Evolutionary conservation across 768 basidiomycete species (phyloP).

Genomic region (Mycena crocata): DNA sequence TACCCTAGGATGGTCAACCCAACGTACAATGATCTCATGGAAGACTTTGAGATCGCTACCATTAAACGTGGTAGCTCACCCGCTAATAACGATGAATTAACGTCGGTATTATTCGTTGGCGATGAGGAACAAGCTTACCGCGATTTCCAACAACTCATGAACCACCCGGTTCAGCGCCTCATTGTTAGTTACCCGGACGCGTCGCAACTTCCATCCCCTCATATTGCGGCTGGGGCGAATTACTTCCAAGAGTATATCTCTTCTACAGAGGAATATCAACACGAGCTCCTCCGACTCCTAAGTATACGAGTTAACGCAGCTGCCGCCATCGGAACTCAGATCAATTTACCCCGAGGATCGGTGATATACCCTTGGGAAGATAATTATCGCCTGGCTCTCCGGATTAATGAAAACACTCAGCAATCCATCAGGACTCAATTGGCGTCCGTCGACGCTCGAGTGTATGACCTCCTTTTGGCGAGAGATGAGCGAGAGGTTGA

Average conservation of each 20-base stretch:
- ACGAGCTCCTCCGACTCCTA: neutral
- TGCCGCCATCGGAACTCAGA: neutral
- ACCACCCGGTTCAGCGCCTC: neutral
- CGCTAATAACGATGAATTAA: neutral
- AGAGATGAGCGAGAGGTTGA: too few species aligned
- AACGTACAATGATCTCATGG: neutral
- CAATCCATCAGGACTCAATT: too few species aligned
- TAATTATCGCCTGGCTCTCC: too few species aligned
- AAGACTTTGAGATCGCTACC: neutral
- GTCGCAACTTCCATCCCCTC: neutral
- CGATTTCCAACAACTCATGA: neutral
- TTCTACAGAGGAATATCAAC: conserved; percentile 20
- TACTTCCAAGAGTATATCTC: neutral
- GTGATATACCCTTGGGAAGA: too few species aligned
- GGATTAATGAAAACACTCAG: too few species aligned
- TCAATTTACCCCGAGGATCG: neutral
- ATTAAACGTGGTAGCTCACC: neutral
- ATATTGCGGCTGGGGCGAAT: neutral
- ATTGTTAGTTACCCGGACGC: neutral
- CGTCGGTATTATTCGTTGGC: neutral
- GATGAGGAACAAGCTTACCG: neutral
- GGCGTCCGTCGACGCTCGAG: too few species aligned
- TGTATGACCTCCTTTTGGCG: too few species aligned
- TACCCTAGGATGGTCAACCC: neutral
- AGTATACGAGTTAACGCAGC: neutral